These are phyloP conservation scores for Tylopilus cervinicoccineus DNA, from an alignment of 768 basidiomycete species.

Conservation along the genomic window DNA sequence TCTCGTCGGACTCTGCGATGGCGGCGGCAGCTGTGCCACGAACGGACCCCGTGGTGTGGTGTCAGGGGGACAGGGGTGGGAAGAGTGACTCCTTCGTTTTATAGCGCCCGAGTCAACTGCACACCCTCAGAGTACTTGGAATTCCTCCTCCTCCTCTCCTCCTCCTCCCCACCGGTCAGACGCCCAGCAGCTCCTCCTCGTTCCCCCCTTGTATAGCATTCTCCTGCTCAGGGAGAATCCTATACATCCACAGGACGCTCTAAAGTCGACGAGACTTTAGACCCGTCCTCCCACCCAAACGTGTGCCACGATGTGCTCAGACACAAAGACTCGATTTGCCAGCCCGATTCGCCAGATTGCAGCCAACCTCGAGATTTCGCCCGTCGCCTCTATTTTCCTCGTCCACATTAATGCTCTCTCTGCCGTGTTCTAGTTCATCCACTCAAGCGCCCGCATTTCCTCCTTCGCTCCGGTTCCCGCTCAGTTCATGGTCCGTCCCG, in stretches of 20 bases:
- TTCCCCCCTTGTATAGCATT: conserved; percentile 18
- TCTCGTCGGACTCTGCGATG: neutral
- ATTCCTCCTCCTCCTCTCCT: conserved; percentile 6
- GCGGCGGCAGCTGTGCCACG: neutral
- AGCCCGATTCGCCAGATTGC: conserved; percentile 17
- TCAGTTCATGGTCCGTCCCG: conserved; percentile 32
- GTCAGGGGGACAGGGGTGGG: conserved; percentile 20
- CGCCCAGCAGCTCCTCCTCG: neutral
- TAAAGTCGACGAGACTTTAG: conserved; percentile 41
- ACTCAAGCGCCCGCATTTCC: conserved; percentile 13
- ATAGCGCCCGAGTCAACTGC: conserved; percentile 26
- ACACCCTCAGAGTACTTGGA: conserved; percentile 22
- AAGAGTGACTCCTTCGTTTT: conserved; percentile 33
- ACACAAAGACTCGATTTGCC: conserved; percentile 25
- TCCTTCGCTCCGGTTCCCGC: conserved; percentile 1
- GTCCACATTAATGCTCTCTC: conserved; percentile 32
- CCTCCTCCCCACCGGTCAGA: neutral
- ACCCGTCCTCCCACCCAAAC: conserved; percentile 21
- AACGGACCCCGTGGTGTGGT: conserved; percentile 24
- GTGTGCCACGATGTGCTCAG: conserved; percentile 39
- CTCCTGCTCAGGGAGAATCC: conserved; percentile 18
- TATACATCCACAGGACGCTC: conserved; percentile 34
- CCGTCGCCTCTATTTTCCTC: conserved; percentile 15
- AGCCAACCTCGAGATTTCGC: conserved; percentile 10
- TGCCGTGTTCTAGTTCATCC: conserved; percentile 35